phyloP scores from a whole-genome alignment of 2,329 filamentous ascomycete species.

The Claviceps quebecensis region DNA sequence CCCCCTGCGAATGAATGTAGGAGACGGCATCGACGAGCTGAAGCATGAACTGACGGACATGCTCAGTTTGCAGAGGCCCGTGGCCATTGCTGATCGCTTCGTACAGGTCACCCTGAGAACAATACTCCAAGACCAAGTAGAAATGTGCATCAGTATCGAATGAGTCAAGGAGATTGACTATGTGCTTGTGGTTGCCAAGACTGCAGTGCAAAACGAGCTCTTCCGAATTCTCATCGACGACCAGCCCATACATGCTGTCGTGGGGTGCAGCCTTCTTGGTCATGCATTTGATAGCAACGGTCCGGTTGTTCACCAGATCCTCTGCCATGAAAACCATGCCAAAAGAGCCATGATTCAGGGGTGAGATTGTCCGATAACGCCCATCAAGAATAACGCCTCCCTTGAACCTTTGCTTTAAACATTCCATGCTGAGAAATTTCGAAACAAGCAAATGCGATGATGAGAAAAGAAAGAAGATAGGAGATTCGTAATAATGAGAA shows the following conservation, averaged over 20 bases:
- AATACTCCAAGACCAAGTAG: slow-evolving; percentile 91
- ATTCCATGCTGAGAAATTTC: slow-evolving; percentile 47
- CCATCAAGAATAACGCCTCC: slow-evolving; percentile 70
- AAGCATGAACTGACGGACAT: slow-evolving; percentile 95
- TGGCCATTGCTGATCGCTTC: slow-evolving; percentile 85
- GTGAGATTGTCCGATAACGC: slow-evolving; percentile 81
- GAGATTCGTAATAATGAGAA: slow-evolving; percentile 8
- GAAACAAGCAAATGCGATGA: not conserved
- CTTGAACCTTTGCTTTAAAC: slow-evolving; percentile 70
- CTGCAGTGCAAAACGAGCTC: slow-evolving; percentile 67
- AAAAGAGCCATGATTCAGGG: slow-evolving; percentile 96
- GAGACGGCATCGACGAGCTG: slow-evolving; percentile 81
- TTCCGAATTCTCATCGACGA: slow-evolving; percentile 70
- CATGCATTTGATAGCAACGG: slow-evolving; percentile 91
- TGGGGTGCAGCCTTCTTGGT: slow-evolving; percentile 61
- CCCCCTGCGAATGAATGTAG: slow-evolving; percentile 78
- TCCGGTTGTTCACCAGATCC: slow-evolving; percentile 61
- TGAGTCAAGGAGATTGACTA: slow-evolving; percentile 81
- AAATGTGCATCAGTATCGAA: slow-evolving; percentile 86
- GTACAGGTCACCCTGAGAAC: slow-evolving; percentile 87
- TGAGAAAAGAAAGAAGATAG: no score
- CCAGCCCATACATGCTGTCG: slow-evolving; percentile 47
- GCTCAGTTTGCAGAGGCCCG: slow-evolving; percentile 85
- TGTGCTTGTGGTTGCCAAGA: slow-evolving; percentile 71
- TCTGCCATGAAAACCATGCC: slow-evolving; percentile 94